Percentiles rank a stretch among this genome's conserved stretches.
These are phyloP conservation scores for Anthracocystis walkeri DNA, from an alignment of 1,284 basidiomycete genomes.

Conservation along the genomic window DNA sequence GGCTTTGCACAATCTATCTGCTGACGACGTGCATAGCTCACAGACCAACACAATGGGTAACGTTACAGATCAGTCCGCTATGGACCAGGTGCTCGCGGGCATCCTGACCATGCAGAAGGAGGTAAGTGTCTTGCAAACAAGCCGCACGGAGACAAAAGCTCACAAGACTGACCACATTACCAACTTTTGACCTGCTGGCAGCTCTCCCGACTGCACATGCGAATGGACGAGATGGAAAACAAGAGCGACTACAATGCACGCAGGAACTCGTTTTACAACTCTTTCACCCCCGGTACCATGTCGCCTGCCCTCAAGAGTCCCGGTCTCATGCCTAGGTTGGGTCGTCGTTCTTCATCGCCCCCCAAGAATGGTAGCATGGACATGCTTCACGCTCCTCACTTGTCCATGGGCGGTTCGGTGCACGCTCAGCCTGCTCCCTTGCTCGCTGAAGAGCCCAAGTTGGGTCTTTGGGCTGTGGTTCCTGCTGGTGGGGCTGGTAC, in stretches of 20 bases:
- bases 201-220: slow-evolving; percentile 55
- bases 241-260: slow-evolving; percentile 36
- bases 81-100: slow-evolving; percentile 62
- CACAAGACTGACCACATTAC: neutral
- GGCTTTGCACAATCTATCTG: slow-evolving; percentile 24
- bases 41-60: slow-evolving; percentile 28
- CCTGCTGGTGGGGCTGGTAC: slow-evolving; percentile 68
- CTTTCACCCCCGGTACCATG: slow-evolving; percentile 32
- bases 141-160: neutral
- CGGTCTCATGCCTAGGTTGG: slow-evolving; percentile 28
- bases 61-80: slow-evolving; percentile 31
- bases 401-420: slow-evolving; percentile 34
- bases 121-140: slow-evolving; percentile 39
- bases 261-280: slow-evolving; percentile 43
- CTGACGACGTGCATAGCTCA: slow-evolving; percentile 14
- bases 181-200: slow-evolving; percentile 9
- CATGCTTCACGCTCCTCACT: slow-evolving; percentile 42
- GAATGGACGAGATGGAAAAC: slow-evolving; percentile 57
- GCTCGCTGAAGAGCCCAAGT: slow-evolving; percentile 61
- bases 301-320: slow-evolving; percentile 50
- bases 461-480: slow-evolving; percentile 67
- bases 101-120: slow-evolving; percentile 63
- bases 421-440: slow-evolving; percentile 53
- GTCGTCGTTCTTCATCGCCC: slow-evolving; percentile 51
- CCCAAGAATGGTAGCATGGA: slow-evolving; percentile 38